Conservation (phyloP, 768 basidiomycete genomes). For the Mycena pura region DNA sequence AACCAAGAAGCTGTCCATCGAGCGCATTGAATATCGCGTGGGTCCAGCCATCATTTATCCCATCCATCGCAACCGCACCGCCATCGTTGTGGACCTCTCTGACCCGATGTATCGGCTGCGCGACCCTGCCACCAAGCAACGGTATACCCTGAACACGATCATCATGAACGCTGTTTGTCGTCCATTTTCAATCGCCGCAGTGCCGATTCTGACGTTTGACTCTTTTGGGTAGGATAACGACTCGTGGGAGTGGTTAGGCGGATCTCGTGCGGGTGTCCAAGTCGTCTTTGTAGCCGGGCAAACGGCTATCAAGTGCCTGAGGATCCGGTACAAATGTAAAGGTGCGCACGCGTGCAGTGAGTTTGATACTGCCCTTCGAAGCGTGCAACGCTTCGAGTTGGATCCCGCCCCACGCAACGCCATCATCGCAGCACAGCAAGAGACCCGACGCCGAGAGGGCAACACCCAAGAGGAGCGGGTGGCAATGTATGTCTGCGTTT, state of each 20-base stretch:
- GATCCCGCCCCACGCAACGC: background rate
- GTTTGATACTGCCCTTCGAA: too few relatives aligned
- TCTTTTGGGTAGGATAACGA: background rate
- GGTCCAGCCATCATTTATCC: background rate
- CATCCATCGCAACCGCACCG: background rate
- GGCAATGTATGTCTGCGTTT: background rate
- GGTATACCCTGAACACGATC: background rate
- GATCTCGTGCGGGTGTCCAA: background rate
- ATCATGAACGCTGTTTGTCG: background rate
- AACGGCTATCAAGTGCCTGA: background rate
- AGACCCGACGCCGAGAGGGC: background rate
- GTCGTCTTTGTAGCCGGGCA: background rate
- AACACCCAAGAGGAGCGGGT: background rate
- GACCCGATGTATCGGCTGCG: background rate
- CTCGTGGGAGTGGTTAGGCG: background rate
- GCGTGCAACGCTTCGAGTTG: slow-evolving; percentile 5
- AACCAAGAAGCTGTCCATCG: background rate
- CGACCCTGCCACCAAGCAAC: background rate
- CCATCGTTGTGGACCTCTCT: background rate
- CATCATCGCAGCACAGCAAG: background rate
- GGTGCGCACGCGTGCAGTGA: background rate
- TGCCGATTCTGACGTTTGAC: background rate
- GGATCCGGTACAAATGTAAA: background rate
- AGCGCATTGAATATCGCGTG: background rate
- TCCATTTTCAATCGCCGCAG: background rate